Conservation (phyloP, 2,329 filamentous ascomycete species). For the Coniochaeta sp. region DNA sequence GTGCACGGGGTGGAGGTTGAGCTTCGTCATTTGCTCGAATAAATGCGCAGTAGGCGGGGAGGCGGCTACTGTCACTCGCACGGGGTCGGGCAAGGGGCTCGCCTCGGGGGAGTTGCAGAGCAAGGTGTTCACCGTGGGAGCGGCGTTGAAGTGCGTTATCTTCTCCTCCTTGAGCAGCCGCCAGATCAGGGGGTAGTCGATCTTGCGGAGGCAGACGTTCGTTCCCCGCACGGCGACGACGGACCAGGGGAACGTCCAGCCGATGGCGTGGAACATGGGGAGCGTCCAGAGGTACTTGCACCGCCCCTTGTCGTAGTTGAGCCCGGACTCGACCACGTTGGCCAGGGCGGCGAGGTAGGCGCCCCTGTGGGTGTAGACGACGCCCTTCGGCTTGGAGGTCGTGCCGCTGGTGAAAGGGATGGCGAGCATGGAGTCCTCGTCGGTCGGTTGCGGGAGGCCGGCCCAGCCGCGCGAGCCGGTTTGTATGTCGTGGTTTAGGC, state of each 20-base stretch:
- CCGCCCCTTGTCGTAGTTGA: conserved; percentile 63
- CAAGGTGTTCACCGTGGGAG: conserved; percentile 92
- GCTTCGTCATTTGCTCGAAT: conserved; percentile 76
- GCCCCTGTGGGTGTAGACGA: conserved; percentile 84
- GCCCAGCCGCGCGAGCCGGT: conserved; percentile 67
- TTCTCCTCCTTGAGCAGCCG: conserved; percentile 74
- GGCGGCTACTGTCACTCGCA: conserved; percentile 87
- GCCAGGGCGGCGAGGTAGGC: conserved; percentile 77
- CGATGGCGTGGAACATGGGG: conserved; percentile 72
- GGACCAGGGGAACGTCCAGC: conserved; percentile 90
- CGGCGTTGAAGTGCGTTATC: conserved; percentile 93
- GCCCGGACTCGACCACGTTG: conserved; percentile 81
- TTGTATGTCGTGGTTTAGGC: conserved; percentile 63
- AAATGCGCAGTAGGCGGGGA: conserved; percentile 84
- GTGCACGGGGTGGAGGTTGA: conserved; percentile 88
- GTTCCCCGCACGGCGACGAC: conserved; percentile 92
- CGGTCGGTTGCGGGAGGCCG: conserved; percentile 61
- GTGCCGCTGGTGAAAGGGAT: conserved; percentile 94
- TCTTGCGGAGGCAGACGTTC: conserved; percentile 88
- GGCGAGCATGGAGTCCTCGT: conserved; percentile 78
- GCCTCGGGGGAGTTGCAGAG: conserved; percentile 78
- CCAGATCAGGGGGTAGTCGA: conserved; percentile 94
- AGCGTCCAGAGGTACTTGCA: conserved; percentile 88
- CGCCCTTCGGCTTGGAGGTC: conserved; percentile 85
- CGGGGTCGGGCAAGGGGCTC: conserved; percentile 57